phyloP scores from a whole-genome alignment of 2,329 filamentous ascomycete genomes.

The Fusarium succisae region DNA sequence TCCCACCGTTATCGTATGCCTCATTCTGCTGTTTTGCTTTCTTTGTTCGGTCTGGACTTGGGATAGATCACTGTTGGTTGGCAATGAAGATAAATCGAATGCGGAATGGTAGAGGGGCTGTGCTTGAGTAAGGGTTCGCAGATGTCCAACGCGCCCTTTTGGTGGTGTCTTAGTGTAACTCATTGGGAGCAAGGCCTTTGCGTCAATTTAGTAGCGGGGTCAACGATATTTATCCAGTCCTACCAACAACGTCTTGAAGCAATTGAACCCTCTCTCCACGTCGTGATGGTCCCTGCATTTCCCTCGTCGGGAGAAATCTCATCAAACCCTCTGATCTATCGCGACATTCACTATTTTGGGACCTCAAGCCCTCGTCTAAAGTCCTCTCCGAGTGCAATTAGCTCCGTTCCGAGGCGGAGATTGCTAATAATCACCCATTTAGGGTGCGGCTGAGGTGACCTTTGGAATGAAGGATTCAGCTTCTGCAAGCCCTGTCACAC shows the following conservation, averaged over 20 bases:
- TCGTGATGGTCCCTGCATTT: background rate
- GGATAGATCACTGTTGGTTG: accelerated
- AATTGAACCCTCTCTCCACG: background rate
- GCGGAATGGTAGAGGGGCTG: background rate
- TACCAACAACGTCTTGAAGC: accelerated
- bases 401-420: background rate
- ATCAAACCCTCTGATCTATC: background rate
- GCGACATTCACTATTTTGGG: background rate
- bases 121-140: background rate
- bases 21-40: background rate
- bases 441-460: background rate
- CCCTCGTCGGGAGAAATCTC: accelerated
- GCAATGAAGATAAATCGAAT: accelerated
- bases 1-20: background rate
- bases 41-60: background rate
- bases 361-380: too few relatives aligned
- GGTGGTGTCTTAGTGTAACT: background rate
- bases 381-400: background rate
- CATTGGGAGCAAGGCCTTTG: background rate
- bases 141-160: background rate
- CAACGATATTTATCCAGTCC: background rate
- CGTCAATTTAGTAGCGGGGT: background rate
- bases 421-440: background rate
- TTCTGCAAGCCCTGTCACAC: background rate
- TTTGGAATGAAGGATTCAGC: background rate